Evolutionary conservation across 768 basidiomycete species (phyloP), one percentile per base, ranked within the genome.

Genomic region (Cantharellus cinnabarinus): DNA sequence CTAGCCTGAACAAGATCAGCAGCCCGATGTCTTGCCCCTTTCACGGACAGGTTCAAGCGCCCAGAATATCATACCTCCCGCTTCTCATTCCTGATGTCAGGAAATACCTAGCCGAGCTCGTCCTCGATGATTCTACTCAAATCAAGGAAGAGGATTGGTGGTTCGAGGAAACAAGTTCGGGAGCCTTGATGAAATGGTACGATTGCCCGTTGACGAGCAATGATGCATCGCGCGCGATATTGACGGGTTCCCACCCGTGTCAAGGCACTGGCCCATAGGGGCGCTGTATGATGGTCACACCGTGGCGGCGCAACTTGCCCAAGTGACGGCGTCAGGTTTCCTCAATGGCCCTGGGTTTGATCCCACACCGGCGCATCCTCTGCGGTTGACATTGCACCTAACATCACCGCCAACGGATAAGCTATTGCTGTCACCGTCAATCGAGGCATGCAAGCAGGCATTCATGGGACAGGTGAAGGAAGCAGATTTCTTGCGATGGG

Each of bases 231-330:
- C 29, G 44, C 29, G 44, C 44, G 10, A 10, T 29, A 48, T 48
- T 50, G 50, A 50, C 52, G 14, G 52, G 38, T 37, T 10, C 35
- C 7, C 38, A 54, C 10, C 7, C 35, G 10, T 54, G 44, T 48
- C 35, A 37, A 99, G 95, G 93, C 93, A 99, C 70, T 98, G 94
- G 95, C 83, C 94, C 55, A 79, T 99, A 60, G 95, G 95, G 40
- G 76, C 98, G 48, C 80, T 98, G 62, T 93, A 93, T 67, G 91
- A 88, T 70, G 89, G 79, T 70, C 81, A 87, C 68, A 76, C 77
- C 38, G 80, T 83, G 61, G 79, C 81, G 52, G 52, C 52, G 35
- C 52, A 37, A 54, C 15, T 68, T 74, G 4, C 79, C 81, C 5
- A 68, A 80, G 50, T 78, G 80, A 29, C 42, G 7, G 7, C 65